Base-by-base conservation (phyloP, 2,329 filamentous ascomycete genomes). In the Ophiostoma himal-ulmi region DNA sequence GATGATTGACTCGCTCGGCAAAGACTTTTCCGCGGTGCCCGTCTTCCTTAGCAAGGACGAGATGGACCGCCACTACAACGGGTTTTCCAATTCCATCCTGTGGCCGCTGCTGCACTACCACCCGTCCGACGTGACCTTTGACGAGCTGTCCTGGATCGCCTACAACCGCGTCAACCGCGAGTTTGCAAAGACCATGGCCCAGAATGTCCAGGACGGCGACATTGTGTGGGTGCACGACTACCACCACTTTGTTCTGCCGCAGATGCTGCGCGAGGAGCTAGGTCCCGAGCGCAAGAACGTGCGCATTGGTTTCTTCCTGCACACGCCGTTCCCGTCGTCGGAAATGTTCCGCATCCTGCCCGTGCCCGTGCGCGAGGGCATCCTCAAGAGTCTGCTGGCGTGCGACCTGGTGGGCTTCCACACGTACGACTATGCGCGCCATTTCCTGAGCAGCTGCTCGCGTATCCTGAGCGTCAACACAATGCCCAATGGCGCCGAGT, bases 41-140 rank as follows among this genome's bases (percentile, higher is more conserved):
- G 91, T 99, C 70, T 97, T 97, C 79, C 89, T 98, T 77, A 91
- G 94, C 72, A 93, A 97, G 76, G 93, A 98, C 75, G 86, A 98
- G 72, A 94, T 94, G 68, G 95, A 98, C 79, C 88, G 90, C 73
- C 95, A 98, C 81, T 98, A 99, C 84, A 99, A 99, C 78, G 95
- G 95, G 67, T 98, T 98, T 80, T 94, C 94, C 52, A 98, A 99
- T 81, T 96, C 93, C 8, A 98, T 98, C 79, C 89, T 99, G 72
- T 99, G 95, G 95, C 95, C 95, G 2, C 88, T 99, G 54, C 96
- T 99, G 84, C 95, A 98, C 83, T 98, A 98, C 82, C 95, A 99
- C 80, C 94, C 95, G 68, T 94, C 94, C 78, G 94, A 98, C 84
- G 97, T 98, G 76, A 97, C 93, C 64, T 98, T 98, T 79, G 94